Conservation (phyloP, 2,329 filamentous ascomycete genomes). For the Cryphonectria naterciae region DNA sequence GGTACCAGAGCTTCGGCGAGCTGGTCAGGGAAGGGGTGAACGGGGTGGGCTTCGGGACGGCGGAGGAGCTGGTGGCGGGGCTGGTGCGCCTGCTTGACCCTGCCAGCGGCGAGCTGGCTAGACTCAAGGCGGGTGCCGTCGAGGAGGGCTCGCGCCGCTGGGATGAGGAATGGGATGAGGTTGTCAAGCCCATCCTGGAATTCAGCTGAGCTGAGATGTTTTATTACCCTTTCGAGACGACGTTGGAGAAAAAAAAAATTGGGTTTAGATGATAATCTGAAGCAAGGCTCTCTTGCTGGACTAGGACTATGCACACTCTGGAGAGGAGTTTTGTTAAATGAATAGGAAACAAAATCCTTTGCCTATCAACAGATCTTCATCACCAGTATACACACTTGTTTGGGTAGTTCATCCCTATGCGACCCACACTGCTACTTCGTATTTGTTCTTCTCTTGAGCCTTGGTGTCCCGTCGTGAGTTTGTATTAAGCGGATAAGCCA, state of each 20-base stretch:
- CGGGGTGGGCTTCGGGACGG: slow-evolving; percentile 80
- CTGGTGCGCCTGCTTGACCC: slow-evolving; percentile 67
- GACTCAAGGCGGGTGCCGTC: slow-evolving; percentile 70
- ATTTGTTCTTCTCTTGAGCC: neutral
- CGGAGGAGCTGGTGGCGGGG: slow-evolving; percentile 65
- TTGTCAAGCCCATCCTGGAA: slow-evolving; percentile 74
- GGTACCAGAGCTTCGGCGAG: slow-evolving; percentile 87
- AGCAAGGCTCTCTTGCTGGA: neutral
- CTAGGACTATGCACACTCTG: neutral
- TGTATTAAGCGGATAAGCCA: neutral
- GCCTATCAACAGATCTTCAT: neutral
- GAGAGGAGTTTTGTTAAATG: neutral
- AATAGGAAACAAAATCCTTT: neutral
- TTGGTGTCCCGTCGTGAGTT: neutral
- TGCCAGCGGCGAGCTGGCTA: slow-evolving; percentile 57
- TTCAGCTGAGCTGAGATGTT: slow-evolving; percentile 33
- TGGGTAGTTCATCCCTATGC: neutral
- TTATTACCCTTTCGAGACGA: neutral
- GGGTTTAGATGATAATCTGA: neutral
- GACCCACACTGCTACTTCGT: neutral
- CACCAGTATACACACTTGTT: neutral
- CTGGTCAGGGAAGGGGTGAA: slow-evolving; percentile 87
- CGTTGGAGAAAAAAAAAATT: neutral
- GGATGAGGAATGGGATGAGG: slow-evolving; percentile 90
- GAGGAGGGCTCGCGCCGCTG: slow-evolving; percentile 78